phyloP scores from a whole-genome alignment of 345 rosid genomes.

The thale cress (Arabidopsis thaliana) region DNA sequence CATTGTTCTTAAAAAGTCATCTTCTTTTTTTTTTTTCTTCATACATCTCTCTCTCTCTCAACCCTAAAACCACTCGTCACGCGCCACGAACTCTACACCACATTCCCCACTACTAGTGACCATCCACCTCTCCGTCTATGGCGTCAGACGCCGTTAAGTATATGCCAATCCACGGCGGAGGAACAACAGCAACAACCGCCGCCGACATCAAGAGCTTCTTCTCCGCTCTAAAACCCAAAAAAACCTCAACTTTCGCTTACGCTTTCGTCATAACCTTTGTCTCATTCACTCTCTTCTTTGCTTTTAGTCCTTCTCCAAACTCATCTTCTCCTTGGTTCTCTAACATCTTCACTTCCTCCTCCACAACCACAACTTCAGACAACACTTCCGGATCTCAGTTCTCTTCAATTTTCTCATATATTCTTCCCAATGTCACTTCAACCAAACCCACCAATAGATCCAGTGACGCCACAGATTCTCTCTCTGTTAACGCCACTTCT shows the following conservation, averaged over 20 bases:
- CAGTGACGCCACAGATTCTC: slow-evolving; percentile 40
- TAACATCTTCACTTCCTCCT: slow-evolving; percentile 50
- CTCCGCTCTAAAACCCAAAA: slow-evolving; percentile 55
- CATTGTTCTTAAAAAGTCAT: slow-evolving; percentile 4
- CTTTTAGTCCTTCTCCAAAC: slow-evolving; percentile 70
- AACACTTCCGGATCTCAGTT: slow-evolving; percentile 57
- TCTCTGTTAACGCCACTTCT: slow-evolving; percentile 34
- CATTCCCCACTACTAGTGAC: slow-evolving; percentile 24
- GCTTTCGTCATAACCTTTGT: slow-evolving; percentile 72
- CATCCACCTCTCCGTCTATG: slow-evolving; percentile 47
- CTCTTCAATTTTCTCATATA: slow-evolving; percentile 56
- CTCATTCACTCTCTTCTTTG: slow-evolving; percentile 71
- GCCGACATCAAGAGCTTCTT: slow-evolving; percentile 55
- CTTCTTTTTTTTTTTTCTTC: background rate
- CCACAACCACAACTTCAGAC: background rate
- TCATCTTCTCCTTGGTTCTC: slow-evolving; percentile 73
- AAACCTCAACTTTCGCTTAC: slow-evolving; percentile 66
- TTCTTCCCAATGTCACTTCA: slow-evolving; percentile 57
- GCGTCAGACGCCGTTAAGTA: slow-evolving; percentile 73
- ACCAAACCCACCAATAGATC: slow-evolving; percentile 38
- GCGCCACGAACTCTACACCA: slow-evolving; percentile 29
- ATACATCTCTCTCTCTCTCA: slow-evolving; percentile 12
- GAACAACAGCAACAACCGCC: slow-evolving; percentile 31
- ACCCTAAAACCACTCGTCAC: slow-evolving; percentile 26
- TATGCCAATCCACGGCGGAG: slow-evolving; percentile 50